Base-by-base conservation (phyloP, 495 filamentous ascomycete genomes). In the Mytilinidion resinicola region DNA sequence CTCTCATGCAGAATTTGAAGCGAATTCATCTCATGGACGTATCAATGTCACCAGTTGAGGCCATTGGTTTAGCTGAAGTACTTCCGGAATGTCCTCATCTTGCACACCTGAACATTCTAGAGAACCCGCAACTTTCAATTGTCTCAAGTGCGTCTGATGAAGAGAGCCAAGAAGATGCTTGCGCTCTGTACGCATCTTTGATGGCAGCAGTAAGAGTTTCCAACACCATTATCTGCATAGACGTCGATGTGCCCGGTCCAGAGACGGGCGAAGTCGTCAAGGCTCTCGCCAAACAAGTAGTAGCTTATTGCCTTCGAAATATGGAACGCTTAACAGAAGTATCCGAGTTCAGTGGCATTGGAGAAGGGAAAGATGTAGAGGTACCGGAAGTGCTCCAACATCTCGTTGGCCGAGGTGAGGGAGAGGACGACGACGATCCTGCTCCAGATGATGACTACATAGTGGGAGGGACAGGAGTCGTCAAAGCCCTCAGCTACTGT, bases 371-470 rank as follows among this genome's bases (percentile, higher is more conserved):
- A 12, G 73, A 80, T 15, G 72, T 84, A 8, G 63, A 69, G 7
- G 69, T 80, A 14, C 78, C 83, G 17, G 88, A 90, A 50, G 82
- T 91, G 46, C 71, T 86, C n/a, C 75, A 81, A 56, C 81, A 85
- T 66, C 77, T 86, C 51, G 82, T 86, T 21, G 84, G 84, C 2
- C 70, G 80, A 51, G 56, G 71, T n/a, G 80, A 80, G 41, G 73
- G 76, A 51, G 80, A 88, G 41, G 82, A 84, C 35, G 80, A 86
- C 30, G 82, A 86, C 55, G 85, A 87, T 4, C 79, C 83, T 15
- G 87, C 89, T 25, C 89, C 91, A 1, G 90, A 95, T 61, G 87
- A 95, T 46, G 89, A 96, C 67, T 96, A 97, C 71, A 90, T 97
- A 39, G 90, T 98, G 65, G 91, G 91, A 38, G 91, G 92, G 17